A percentile compares a stretch with the other conserved stretches of the same genome.
phyloP scores from a whole-genome alignment of 805 yeast genomes.

The Wickerhamomyces mucosus region DNA sequence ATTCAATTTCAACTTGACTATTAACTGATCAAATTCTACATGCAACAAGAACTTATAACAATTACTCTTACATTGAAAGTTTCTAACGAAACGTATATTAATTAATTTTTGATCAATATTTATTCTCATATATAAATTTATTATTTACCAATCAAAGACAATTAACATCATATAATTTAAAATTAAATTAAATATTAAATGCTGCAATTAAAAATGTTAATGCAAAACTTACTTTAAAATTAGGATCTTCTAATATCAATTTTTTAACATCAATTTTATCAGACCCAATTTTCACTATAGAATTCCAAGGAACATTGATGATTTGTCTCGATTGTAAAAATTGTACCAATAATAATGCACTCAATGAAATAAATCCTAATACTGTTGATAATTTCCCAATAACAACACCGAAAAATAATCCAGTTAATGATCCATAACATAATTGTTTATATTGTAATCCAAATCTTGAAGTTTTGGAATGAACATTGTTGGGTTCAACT shows the following conservation, averaged over 20 bases:
- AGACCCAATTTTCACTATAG: constrained; percentile 26
- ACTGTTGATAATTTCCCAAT: constrained; percentile 50
- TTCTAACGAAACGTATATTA: too few relatives aligned
- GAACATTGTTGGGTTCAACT: background rate
- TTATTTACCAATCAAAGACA: too few relatives aligned
- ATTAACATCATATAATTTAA: background rate
- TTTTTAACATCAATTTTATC: constrained; percentile 36
- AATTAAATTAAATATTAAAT: constrained; percentile 27
- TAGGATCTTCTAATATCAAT: constrained; percentile 47
- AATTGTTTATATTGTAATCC: constrained; percentile 46
- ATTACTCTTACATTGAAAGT: too few relatives aligned
- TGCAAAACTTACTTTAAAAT: constrained; percentile 50
- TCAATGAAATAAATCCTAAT: constrained; percentile 39
- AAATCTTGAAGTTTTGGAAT: constrained; percentile 18
- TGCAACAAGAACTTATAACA: too few relatives aligned
- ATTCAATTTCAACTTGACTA: too few relatives aligned
- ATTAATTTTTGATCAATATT: too few relatives aligned
- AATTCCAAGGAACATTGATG: constrained; percentile 33
- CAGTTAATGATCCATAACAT: constrained; percentile 51
- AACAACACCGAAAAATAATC: constrained; percentile 46
- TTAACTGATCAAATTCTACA: too few relatives aligned
- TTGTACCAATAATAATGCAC: constrained; percentile 32
- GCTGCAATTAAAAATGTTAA: constrained; percentile 52
- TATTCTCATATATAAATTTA: too few relatives aligned
- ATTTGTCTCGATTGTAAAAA: constrained; percentile 50